Percentiles rank a stretch among this genome's conserved stretches.
Evolutionary conservation across 108 stramenopile genomes (phyloP).

Genomic region (Schizochytrium sp.): DNA sequence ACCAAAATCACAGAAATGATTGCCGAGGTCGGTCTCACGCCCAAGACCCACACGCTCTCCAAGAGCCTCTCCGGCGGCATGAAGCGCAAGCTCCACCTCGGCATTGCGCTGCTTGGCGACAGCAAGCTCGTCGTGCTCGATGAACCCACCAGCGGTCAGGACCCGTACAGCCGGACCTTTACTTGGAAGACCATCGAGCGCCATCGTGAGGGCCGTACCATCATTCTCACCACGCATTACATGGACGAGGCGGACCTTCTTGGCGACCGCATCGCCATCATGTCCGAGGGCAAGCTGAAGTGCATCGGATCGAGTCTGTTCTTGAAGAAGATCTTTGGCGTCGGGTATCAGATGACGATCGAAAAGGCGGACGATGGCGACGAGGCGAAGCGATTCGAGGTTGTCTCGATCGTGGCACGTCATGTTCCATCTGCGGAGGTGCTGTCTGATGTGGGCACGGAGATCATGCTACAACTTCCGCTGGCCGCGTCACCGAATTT

Average conservation of each 20-base stretch:
- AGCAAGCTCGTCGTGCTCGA: constrained; percentile 65
- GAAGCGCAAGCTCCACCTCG: constrained; percentile 78
- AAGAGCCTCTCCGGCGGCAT: constrained; percentile 72
- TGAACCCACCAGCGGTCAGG: constrained; percentile 65
- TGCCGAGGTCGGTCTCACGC: constrained; percentile 47
- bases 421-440: background rate
- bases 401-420: background rate
- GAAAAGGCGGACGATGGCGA: background rate
- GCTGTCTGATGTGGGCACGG: background rate
- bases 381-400: background rate
- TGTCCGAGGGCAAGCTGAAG: constrained; percentile 53
- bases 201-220: constrained; percentile 55
- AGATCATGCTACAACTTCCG: background rate
- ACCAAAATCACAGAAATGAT: background rate
- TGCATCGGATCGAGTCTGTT: constrained; percentile 61
- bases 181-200: constrained; percentile 74
- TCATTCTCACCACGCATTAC: constrained; percentile 62
- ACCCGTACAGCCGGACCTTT: constrained; percentile 44
- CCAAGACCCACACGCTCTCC: constrained; percentile 36
- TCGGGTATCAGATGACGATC: constrained; percentile 50
- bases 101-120: constrained; percentile 68
- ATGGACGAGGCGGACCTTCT: constrained; percentile 67
- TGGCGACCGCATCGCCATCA: constrained; percentile 64
- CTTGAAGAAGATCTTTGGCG: constrained; percentile 63
- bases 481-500: background rate